Percentiles rank a stretch among this genome's conserved stretches.
Conservation (phyloP, 2,329 filamentous ascomycete species). For the Xylogone sp. region DNA sequence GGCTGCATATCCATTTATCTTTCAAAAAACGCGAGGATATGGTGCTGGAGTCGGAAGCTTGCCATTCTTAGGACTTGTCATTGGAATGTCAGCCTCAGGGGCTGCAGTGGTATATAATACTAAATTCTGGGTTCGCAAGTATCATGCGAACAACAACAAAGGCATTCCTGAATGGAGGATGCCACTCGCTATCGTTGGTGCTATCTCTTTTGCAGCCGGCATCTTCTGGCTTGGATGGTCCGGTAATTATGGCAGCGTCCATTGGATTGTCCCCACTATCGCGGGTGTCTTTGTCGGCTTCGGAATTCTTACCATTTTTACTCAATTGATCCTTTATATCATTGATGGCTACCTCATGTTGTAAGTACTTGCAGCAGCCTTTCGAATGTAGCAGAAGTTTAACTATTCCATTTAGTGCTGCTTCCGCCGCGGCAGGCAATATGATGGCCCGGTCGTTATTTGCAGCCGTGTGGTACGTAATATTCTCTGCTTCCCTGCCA, state of each 20-base stretch:
- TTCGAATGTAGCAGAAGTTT: no score
- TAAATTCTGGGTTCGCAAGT: not conserved
- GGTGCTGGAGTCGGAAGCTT: conserved; percentile 50
- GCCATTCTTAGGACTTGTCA: conserved; percentile 38
- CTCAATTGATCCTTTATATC: conserved; percentile 53
- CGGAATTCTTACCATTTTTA: conserved; percentile 43
- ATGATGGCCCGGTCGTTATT: no score
- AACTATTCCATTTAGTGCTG: no score
- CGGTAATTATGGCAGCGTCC: conserved; percentile 40
- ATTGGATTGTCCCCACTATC: conserved; percentile 43
- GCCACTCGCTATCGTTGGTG: not conserved
- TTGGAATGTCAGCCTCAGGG: not conserved
- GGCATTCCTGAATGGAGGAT: not conserved
- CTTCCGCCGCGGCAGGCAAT: no score
- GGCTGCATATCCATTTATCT: conserved; percentile 61
- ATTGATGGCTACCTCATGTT: conserved; percentile 37
- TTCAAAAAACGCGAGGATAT: conserved; percentile 53
- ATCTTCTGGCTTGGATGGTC: conserved; percentile 51
- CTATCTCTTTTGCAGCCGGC: conserved; percentile 20
- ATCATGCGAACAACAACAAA: not conserved
- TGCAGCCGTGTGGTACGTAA: no score
- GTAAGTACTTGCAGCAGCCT: no score
- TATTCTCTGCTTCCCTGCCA: no score
- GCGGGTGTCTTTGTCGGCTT: conserved; percentile 38
- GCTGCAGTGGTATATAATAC: not conserved